Percentiles rank a stretch among this genome's conserved stretches.
These are phyloP conservation scores for Sporothrix protearum DNA, from an alignment of 2,329 filamentous ascomycete genomes.

Conservation along the genomic window DNA sequence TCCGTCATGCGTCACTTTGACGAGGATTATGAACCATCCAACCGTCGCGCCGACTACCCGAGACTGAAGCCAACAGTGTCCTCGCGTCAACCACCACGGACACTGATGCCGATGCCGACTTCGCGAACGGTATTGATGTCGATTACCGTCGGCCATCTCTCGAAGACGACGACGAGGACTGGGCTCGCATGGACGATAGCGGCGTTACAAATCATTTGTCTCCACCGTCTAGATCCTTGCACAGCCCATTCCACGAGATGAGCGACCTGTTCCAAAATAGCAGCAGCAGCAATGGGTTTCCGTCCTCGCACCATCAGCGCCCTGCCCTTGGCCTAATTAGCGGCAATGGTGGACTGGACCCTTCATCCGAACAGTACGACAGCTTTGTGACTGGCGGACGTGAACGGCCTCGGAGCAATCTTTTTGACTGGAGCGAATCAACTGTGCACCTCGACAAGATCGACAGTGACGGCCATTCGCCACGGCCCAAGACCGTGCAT, in stretches of 20 bases:
- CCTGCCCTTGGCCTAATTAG: constrained; percentile 53
- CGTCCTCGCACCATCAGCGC: constrained; percentile 50
- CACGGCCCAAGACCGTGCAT: constrained; percentile 70
- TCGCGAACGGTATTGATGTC: constrained; percentile 36
- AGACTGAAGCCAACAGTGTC: constrained; percentile 4
- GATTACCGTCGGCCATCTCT: constrained; percentile 53
- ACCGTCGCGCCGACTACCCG: background rate
- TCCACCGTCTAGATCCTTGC: constrained; percentile 54
- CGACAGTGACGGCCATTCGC: constrained; percentile 55
- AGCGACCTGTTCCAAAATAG: background rate
- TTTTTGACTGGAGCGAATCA: constrained; percentile 77
- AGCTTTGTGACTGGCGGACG: constrained; percentile 25
- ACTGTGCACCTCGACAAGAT: constrained; percentile 55
- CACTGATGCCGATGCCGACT: constrained; percentile 30
- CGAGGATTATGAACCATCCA: background rate
- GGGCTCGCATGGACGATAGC: constrained; percentile 56
- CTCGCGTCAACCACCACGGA: background rate
- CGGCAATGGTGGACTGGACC: constrained; percentile 43
- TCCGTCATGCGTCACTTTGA: constrained; percentile 16
- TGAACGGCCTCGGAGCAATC: constrained; percentile 60
- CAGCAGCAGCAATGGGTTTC: constrained; percentile 30
- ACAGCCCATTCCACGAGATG: constrained; percentile 31
- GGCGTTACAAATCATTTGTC: constrained; percentile 55
- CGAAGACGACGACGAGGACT: constrained; percentile 62
- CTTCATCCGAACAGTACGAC: constrained; percentile 32